Evolutionary conservation across 2,329 filamentous ascomycete species (phyloP).

Genomic region (Trichocomaceae sp.): DNA sequence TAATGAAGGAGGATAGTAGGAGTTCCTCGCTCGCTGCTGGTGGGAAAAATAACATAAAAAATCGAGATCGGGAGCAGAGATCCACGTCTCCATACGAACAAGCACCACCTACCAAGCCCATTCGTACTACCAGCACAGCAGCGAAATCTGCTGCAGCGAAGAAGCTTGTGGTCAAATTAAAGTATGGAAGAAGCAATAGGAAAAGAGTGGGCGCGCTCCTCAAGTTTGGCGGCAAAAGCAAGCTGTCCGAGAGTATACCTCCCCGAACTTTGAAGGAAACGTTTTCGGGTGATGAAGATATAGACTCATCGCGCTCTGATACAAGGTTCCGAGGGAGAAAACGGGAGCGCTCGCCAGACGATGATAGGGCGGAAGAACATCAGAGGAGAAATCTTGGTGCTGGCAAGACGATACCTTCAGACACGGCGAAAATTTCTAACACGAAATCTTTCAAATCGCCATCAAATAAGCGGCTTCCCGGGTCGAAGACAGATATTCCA

Average conservation of each 20-base stretch:
- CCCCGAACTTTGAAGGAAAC: constrained; percentile 1
- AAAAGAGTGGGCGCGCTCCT: constrained; percentile 43
- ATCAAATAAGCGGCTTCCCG: constrained; percentile 17
- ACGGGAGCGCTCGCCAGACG: constrained; percentile 4
- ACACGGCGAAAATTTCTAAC: background rate
- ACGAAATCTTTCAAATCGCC: constrained; percentile 9
- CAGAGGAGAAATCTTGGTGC: background rate
- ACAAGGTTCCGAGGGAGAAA: constrained; percentile 4
- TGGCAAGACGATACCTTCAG: constrained; percentile 6
- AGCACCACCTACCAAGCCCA: constrained; percentile 15
- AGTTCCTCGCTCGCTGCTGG: constrained; percentile 4
- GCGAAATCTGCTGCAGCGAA: background rate
- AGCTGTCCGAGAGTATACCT: constrained; percentile 16
- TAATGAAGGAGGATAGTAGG: constrained; percentile 16
- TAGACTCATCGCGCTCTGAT: background rate
- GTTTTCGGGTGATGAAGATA: constrained; percentile 9
- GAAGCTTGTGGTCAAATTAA: constrained; percentile 44
- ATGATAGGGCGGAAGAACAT: background rate
- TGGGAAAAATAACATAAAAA: constrained; percentile 12
- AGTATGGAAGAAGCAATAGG: constrained; percentile 45
- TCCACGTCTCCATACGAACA: constrained; percentile 11
- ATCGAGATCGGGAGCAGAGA: constrained; percentile 1
- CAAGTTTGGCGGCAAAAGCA: constrained; percentile 37
- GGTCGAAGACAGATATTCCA: constrained; percentile 23
- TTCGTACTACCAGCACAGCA: background rate